Evolutionary conservation across 768 basidiomycete genomes (phyloP), one percentile per base, ranked within the genome.

Genomic region (Calocybe gangraenosa): DNA sequence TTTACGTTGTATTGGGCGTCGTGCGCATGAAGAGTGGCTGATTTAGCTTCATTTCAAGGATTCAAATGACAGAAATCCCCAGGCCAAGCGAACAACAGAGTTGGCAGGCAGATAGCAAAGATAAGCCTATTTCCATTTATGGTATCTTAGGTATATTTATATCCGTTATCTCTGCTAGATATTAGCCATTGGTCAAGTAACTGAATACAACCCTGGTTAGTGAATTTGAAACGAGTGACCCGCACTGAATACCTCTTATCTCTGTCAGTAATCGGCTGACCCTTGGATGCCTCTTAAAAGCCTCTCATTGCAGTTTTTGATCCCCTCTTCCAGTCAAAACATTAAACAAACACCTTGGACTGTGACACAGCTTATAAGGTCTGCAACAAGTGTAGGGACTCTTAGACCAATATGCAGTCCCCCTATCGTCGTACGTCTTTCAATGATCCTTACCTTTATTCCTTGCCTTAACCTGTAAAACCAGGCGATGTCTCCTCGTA

Each of bases 401-500:
- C n/a, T n/a, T n/a, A n/a, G 30, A 31, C 30, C 31, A 31, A 35
- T 42, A 20, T 33, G 28, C 28, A 30, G 13, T 31, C 37, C 14
- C 37, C 49, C 33, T n/a, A 39, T 35, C 46, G 44, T 11, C 51
- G 56, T 57, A 39, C 45, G 56, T 46, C 28, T 23, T n/a, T 23
- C 21, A 11, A 8, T 3, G 25, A 19, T 36, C 15, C n/a, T 15
- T 35, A 14, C n/a, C 3, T 19, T 21, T 28, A 14, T 34, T 30
- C n/a, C 34, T n/a, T 21, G 25, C 11, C 31, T 42, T 48, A 13
- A 45, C 20, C 9, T 11, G 31, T 22, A 11, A 20, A 25, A 22
- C 11, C 21, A 56, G 57, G 57, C 40, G 50, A 56, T 56, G 51
- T 19, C 7, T n/a, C 44, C 22, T 39, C 41, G 53, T 58, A 32